phyloP scores from a whole-genome alignment of 163 green algal species.

The Coccomyxa subellipsoidea region DNA sequence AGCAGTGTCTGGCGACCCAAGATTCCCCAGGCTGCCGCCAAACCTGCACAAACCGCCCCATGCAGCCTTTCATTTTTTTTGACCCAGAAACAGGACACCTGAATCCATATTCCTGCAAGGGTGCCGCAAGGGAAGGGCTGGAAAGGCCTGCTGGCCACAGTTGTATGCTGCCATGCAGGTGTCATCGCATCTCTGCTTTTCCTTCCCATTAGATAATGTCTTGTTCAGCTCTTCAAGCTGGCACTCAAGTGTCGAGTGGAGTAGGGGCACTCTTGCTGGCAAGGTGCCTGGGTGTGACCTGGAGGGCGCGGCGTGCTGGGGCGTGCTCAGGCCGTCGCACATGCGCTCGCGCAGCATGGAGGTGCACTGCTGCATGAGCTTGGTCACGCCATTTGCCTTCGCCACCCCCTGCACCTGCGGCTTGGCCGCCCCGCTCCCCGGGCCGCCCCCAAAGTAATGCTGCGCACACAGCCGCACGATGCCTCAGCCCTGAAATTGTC shows the following conservation, averaged over 20 bases:
- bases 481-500: too few species aligned
- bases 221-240: too few species aligned
- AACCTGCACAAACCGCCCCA: background rate
- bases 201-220: too few species aligned
- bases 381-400: slow-evolving; percentile 49
- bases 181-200: too few species aligned
- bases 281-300: too few species aligned
- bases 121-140: too few species aligned
- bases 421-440: background rate
- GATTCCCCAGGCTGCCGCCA: background rate
- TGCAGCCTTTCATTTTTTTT: too few species aligned
- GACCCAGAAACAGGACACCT: too few species aligned
- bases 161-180: too few species aligned
- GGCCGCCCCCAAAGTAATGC: slow-evolving; percentile 21
- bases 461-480: background rate
- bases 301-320: background rate
- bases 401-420: slow-evolving; percentile 23
- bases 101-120: background rate
- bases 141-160: too few species aligned
- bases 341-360: slow-evolving; percentile 63
- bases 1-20: slow-evolving; percentile 28
- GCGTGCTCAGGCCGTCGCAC: slow-evolving; percentile 19
- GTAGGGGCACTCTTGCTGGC: too few species aligned
- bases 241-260: too few species aligned
- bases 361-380: slow-evolving; percentile 75